These are phyloP conservation scores for Wickerhamiella allomyrinae DNA, from an alignment of 805 yeast species.

Conservation along the genomic window DNA sequence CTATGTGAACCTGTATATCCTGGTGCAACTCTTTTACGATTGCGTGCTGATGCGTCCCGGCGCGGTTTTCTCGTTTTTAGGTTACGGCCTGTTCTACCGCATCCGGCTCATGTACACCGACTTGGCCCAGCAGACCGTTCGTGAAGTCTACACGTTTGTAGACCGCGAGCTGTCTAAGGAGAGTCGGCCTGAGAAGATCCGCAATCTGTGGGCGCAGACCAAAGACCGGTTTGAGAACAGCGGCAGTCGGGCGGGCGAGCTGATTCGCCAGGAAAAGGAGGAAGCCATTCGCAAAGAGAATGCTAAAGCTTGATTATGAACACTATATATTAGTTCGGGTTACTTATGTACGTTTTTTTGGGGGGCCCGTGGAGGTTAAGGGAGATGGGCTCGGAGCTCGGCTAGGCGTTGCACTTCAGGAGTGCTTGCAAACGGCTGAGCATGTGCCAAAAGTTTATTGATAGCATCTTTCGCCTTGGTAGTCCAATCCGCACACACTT, in stretches of 20 bases:
- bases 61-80: conserved; percentile 41
- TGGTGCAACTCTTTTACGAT: conserved; percentile 31
- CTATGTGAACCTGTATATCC: conserved; percentile 33
- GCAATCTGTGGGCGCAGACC: conserved; percentile 33
- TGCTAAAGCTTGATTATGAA: too few species aligned
- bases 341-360: too few species aligned
- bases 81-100: conserved; percentile 47
- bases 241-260: conserved; percentile 6
- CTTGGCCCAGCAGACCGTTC: conserved; percentile 48
- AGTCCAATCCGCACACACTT: conserved; percentile 89
- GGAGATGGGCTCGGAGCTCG: neutral
- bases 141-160: conserved; percentile 43
- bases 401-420: conserved; percentile 3
- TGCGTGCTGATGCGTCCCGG: conserved; percentile 44
- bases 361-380: too few species aligned
- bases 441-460: conserved; percentile 64
- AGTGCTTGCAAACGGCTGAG: conserved; percentile 28
- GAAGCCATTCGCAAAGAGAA: conserved; percentile 14
- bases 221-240: conserved; percentile 23
- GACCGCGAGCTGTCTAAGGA: conserved; percentile 40
- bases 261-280: conserved; percentile 9
- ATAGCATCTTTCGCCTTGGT: conserved; percentile 63
- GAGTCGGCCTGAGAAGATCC: conserved; percentile 35
- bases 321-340: too few species aligned
- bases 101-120: conserved; percentile 58